Conservation (phyloP, 2,329 filamentous ascomycete genomes). For the Fusarium newnesense region DNA sequence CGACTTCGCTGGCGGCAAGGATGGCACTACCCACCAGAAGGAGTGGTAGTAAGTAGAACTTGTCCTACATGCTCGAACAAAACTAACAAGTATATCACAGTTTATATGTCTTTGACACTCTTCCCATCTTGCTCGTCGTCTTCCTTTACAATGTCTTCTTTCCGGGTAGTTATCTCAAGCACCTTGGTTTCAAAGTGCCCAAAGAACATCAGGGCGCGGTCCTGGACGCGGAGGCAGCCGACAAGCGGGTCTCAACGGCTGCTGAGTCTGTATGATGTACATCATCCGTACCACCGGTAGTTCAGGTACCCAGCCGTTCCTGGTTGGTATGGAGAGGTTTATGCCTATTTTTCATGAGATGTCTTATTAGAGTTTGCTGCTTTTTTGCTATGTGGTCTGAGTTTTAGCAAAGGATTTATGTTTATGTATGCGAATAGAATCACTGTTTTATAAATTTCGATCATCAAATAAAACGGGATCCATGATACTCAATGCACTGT, state of each 20-base stretch:
- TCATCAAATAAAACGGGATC: no score
- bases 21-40: conserved; percentile 24
- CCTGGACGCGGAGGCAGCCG: neutral
- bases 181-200: conserved; percentile 28
- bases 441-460: neutral
- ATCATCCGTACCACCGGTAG: rapidly evolving
- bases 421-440: neutral
- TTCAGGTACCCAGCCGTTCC: no score
- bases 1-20: conserved; percentile 31
- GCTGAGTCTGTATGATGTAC: neutral
- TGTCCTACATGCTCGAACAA: rapidly evolving
- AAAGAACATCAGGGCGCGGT: neutral
- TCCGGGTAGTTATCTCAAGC: conserved; percentile 26
- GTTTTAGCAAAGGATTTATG: neutral
- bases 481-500: no score
- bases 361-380: neutral
- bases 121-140: conserved; percentile 30
- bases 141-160: conserved; percentile 37
- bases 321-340: neutral
- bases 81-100: neutral
- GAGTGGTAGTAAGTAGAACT: conserved; percentile 36
- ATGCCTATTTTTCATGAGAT: neutral
- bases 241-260: neutral
- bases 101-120: conserved; percentile 30
- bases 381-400: neutral